A percentile compares a stretch with the other conserved stretches of the same genome.
These are phyloP conservation scores for Kitagawia praeruptora DNA, from an alignment of 129 eudicot species.

Conservation along the genomic window DNA sequence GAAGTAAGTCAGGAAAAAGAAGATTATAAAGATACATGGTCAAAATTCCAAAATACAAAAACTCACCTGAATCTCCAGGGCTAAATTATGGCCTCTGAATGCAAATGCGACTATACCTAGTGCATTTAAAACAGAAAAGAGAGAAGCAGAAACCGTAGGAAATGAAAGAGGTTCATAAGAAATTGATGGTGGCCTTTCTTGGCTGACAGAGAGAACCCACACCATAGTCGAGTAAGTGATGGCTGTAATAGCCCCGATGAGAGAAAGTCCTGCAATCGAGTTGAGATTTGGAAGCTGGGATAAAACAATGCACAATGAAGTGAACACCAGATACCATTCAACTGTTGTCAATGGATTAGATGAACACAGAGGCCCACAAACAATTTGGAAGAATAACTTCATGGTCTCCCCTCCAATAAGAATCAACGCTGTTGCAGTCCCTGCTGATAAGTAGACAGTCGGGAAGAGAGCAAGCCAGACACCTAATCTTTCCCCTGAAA, in stretches of 20 bases:
- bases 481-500: conserved; percentile 75
- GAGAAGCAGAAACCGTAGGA: conserved; percentile 53
- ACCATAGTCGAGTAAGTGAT: conserved; percentile 83
- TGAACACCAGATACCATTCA: conserved; percentile 95
- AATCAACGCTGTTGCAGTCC: conserved; percentile 89
- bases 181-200: conserved; percentile 57
- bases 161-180: conserved; percentile 59
- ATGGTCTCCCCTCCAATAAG: conserved; percentile 91
- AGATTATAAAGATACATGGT: neutral
- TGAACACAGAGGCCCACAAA: conserved; percentile 81
- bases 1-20: neutral
- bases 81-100: conserved; percentile 87
- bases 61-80: conserved; percentile 77
- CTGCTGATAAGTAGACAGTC: conserved; percentile 84
- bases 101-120: conserved; percentile 95
- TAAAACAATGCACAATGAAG: conserved; percentile 75
- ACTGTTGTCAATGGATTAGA: conserved; percentile 89
- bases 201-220: conserved; percentile 94
- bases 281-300: conserved; percentile 94
- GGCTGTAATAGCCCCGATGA: conserved; percentile 93
- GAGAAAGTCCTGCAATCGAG: conserved; percentile 93
- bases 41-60: neutral
- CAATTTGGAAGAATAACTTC: conserved; percentile 81
- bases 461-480: conserved; percentile 96
- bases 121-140: conserved; percentile 67